Evolutionary conservation across 768 basidiomycete genomes (phyloP).

Genomic region (Inosperma sp.): DNA sequence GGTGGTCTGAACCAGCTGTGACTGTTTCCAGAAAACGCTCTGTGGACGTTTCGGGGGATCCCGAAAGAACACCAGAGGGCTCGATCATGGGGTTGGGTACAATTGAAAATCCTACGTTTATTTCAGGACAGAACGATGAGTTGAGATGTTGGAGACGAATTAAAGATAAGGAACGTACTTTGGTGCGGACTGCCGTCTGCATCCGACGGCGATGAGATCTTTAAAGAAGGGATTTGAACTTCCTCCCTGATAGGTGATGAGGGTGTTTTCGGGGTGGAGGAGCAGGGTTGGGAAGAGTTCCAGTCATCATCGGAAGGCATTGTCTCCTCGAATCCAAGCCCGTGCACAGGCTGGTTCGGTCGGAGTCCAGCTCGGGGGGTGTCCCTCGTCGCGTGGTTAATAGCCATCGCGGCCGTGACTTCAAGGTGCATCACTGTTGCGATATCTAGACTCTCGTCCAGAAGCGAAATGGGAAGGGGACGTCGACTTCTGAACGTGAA

Average conservation of each 20-base stretch:
- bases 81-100: not conserved
- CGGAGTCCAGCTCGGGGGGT: too few species aligned
- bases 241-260: too few species aligned
- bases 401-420: not conserved
- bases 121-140: not conserved
- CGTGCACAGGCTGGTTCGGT: too few species aligned
- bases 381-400: not conserved
- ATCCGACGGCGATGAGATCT: too few species aligned
- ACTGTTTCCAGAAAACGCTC: not conserved
- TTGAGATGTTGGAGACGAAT: too few species aligned
- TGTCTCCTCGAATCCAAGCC: too few species aligned
- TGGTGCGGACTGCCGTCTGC: too few species aligned
- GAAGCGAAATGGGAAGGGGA: constrained; percentile 1
- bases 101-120: not conserved
- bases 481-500: constrained; percentile 5
- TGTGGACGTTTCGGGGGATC: not conserved
- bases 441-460: constrained; percentile 1
- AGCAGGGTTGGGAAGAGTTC: too few species aligned
- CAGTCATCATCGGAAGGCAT: too few species aligned
- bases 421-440: not conserved
- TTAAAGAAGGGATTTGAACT: too few species aligned
- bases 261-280: too few species aligned
- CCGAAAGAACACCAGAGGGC: not conserved
- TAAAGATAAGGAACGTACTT: not conserved
- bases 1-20: constrained; percentile 3